phyloP scores from a whole-genome alignment of 2,329 filamentous ascomycete species.

The Ophiostoma piceae region DNA sequence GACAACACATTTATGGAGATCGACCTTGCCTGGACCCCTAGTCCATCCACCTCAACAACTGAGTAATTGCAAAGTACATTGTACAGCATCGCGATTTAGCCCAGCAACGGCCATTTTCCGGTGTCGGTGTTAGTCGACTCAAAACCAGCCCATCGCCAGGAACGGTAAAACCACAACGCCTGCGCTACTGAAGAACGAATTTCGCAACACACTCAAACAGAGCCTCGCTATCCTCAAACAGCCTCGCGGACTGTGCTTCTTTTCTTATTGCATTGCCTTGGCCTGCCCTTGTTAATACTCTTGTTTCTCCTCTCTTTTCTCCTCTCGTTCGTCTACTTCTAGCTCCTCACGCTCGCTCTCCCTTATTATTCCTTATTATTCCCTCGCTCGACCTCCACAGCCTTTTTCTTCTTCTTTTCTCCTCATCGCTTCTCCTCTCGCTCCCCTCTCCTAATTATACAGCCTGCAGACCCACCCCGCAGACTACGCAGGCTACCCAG shows the following conservation, averaged over 20 bases:
- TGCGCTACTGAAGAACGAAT: constrained; percentile 1
- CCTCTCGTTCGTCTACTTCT: neutral
- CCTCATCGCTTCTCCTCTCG: constrained; percentile 14
- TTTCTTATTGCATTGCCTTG: neutral
- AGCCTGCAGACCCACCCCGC: constrained; percentile 24
- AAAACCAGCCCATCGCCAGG: constrained; percentile 6
- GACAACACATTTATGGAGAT: neutral
- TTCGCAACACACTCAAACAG: constrained; percentile 1
- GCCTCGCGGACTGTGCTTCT: neutral
- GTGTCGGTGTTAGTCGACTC: constrained; percentile 13
- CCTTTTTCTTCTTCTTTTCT: constrained; percentile 13
- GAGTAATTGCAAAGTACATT: neutral
- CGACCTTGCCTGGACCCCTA: neutral
- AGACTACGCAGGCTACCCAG: constrained; percentile 21
- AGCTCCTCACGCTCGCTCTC: neutral
- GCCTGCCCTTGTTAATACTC: neutral
- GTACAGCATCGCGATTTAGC: constrained; percentile 13
- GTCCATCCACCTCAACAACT: neutral
- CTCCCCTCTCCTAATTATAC: constrained; percentile 23
- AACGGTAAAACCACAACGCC: constrained; percentile 12
- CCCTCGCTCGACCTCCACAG: neutral
- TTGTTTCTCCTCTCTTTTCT: neutral
- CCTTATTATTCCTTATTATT: constrained; percentile 4
- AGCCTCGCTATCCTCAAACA: constrained; percentile 17
- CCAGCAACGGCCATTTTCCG: neutral